Evolutionary conservation across 164 flowering plant species (phyloP).

Genomic region (Vitis cinerea): DNA sequence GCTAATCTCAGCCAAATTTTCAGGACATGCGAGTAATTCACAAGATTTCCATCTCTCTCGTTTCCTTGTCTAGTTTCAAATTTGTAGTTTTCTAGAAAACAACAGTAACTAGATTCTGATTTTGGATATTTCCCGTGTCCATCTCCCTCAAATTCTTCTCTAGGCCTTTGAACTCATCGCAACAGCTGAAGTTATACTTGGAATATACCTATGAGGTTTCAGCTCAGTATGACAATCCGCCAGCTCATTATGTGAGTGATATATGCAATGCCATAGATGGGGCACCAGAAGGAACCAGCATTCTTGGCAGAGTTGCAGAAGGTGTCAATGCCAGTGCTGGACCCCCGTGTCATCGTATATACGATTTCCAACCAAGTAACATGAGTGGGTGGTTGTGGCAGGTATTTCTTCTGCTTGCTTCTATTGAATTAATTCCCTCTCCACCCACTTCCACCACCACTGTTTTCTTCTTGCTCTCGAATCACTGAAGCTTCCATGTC

Average conservation of each 20-base stretch:
- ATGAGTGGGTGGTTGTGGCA: too few relatives aligned
- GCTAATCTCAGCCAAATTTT: slow-evolving; percentile 37
- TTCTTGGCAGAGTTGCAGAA: slow-evolving; percentile 26
- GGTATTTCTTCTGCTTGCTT: too few relatives aligned
- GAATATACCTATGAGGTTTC: slow-evolving; percentile 13
- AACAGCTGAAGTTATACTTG: slow-evolving; percentile 25
- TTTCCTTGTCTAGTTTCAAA: too few relatives aligned
- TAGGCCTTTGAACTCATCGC: slow-evolving; percentile 13
- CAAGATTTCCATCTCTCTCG: not conserved
- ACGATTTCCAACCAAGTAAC: too few relatives aligned
- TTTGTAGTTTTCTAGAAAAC: too few relatives aligned
- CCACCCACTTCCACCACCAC: too few relatives aligned
- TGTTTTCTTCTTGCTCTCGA: too few relatives aligned
- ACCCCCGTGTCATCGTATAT: too few relatives aligned
- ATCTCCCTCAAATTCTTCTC: too few relatives aligned
- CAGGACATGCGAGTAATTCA: slow-evolving; percentile 56
- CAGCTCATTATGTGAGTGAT: slow-evolving; percentile 11
- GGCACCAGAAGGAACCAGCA: slow-evolving; percentile 7
- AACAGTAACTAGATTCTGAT: too few relatives aligned
- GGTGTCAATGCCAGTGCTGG: slow-evolving; percentile 1
- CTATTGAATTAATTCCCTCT: too few relatives aligned
- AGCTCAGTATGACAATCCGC: slow-evolving; percentile 30
- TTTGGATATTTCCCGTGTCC: not conserved
- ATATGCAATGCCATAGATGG: slow-evolving; percentile 29
- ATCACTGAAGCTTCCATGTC: not conserved